Conservation (phyloP, 805 yeast species). For the Pichia deserticola region DNA sequence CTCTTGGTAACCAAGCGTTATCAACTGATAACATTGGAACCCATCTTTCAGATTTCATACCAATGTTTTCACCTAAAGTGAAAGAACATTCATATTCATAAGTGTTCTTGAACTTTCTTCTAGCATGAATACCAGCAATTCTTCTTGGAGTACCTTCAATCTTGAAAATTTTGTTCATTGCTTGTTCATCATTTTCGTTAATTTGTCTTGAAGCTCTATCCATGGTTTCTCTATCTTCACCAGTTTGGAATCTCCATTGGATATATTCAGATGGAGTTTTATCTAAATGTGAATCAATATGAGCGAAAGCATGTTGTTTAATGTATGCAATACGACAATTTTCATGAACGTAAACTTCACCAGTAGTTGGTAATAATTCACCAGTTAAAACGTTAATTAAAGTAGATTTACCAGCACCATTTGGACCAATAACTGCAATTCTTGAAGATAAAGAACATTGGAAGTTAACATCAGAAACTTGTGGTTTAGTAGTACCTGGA, state of each 20-base stretch:
- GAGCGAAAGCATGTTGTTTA: conserved; percentile 99
- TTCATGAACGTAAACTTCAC: conserved; percentile 99
- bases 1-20: conserved; percentile 99
- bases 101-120: conserved; percentile 99
- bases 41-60: conserved; percentile 99
- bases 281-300: conserved; percentile 97
- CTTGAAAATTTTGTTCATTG: conserved; percentile 99
- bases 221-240: conserved; percentile 99
- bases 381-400: conserved; percentile 98
- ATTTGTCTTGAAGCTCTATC: conserved; percentile 99
- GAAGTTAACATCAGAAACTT: conserved; percentile 85
- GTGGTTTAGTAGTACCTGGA: conserved; percentile 98
- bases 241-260: conserved; percentile 99
- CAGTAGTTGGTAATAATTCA: conserved; percentile 95
- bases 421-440: conserved; percentile 99
- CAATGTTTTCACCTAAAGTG: conserved; percentile 96
- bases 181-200: conserved; percentile 93
- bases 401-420: conserved; percentile 99
- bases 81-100: conserved; percentile 99
- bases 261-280: conserved; percentile 99
- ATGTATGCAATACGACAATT: conserved; percentile 99
- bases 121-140: conserved; percentile 85
- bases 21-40: conserved; percentile 99
- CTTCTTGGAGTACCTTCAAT: conserved; percentile 98
- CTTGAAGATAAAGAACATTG: conserved; percentile 99